Base-by-base conservation (phyloP, 1,284 basidiomycete species). In the Ceratobasidium theobromae region DNA sequence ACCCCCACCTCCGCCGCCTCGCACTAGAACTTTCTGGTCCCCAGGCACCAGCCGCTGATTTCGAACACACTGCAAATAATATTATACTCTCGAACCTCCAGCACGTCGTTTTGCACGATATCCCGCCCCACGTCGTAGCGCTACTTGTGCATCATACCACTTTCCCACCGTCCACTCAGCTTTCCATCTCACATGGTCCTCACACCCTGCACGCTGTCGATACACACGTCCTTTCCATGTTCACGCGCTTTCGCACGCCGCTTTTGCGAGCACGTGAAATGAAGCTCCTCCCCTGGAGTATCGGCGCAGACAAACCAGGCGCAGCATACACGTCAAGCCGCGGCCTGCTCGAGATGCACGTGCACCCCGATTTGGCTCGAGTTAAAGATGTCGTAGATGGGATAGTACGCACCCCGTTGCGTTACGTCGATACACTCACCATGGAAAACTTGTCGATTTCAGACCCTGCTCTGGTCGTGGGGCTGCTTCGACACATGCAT, bases 201-300 rank as follows among this genome's bases (percentile, higher is more conserved):
- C 57, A 60, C 45, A 60, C 57, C 46, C 35, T 60, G n/a, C 57
- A 60, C 45, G 57, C 57, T 28, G 57, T 60, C 30, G 57, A 60
- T 45, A 60, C 57, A 45, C 57, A 60, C 45, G 57, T 60, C 30
- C 57, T 60, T 23, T 60, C 57, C 12, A 60, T 60, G 57, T 60
- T 60, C 57, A 60, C 57, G 35, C 57, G 57, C 57, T 60, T 60
- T 45, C 57, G 57, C 4, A 60, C 57, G 45, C 57, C 57, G 32
- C 57, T 60, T 60, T 49, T 60, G 35, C 28, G 57, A 18, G 57
- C 57, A 60, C 57, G 57, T 21, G 45, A 60, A 32, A 45, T 60
- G 43, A 43, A 32, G 18, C 57, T 60, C 45, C 35, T 49, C 25
- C 57, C 57, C 45, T 60, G 57, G 57, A 60, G 35, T 38, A 60